Percentiles rank a stretch among this genome's conserved stretches.
Evolutionary conservation across 2,329 filamentous ascomycete genomes (phyloP).

Genomic region (Colletotrichum paranaense): DNA sequence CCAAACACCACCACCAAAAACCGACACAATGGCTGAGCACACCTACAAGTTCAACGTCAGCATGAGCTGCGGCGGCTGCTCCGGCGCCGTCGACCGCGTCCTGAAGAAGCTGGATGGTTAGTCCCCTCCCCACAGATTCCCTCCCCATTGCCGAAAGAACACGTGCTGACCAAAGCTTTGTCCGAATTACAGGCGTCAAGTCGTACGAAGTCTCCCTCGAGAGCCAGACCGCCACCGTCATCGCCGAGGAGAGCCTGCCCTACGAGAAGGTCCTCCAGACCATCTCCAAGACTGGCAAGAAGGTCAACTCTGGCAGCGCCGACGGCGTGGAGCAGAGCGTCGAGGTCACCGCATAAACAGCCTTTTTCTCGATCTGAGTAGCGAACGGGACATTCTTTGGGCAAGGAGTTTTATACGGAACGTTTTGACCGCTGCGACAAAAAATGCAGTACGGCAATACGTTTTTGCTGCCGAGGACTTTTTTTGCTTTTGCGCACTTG

Average conservation of each 20-base stretch:
- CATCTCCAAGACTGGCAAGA: slow-evolving; percentile 96
- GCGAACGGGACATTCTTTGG: not conserved
- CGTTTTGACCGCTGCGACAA: no score
- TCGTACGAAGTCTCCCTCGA: slow-evolving; percentile 90
- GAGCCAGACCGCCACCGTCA: slow-evolving; percentile 82
- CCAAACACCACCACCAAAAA: slow-evolving; percentile 15
- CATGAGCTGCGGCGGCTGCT: slow-evolving; percentile 98
- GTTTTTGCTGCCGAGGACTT: not conserved
- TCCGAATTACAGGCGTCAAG: slow-evolving; percentile 75
- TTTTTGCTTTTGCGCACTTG: not conserved
- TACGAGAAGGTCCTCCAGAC: slow-evolving; percentile 87
- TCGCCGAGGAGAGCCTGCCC: slow-evolving; percentile 74
- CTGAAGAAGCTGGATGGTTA: slow-evolving; percentile 91
- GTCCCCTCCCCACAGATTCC: slow-evolving; percentile 41
- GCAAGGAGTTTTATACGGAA: not conserved
- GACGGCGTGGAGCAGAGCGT: slow-evolving; percentile 71
- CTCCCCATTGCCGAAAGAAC: not conserved
- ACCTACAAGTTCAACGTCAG: slow-evolving; percentile 94
- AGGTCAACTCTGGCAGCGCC: slow-evolving; percentile 80
- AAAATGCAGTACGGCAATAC: not conserved
- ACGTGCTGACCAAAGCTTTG: not conserved
- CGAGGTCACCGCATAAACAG: slow-evolving; percentile 42
- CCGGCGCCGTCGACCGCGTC: slow-evolving; percentile 90
- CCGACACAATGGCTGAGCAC: slow-evolving; percentile 77
- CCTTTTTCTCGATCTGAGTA: slow-evolving; percentile 37